These are phyloP conservation scores for Beauveria asiatica DNA, from an alignment of 2,329 filamentous ascomycete species.

Conservation along the genomic window DNA sequence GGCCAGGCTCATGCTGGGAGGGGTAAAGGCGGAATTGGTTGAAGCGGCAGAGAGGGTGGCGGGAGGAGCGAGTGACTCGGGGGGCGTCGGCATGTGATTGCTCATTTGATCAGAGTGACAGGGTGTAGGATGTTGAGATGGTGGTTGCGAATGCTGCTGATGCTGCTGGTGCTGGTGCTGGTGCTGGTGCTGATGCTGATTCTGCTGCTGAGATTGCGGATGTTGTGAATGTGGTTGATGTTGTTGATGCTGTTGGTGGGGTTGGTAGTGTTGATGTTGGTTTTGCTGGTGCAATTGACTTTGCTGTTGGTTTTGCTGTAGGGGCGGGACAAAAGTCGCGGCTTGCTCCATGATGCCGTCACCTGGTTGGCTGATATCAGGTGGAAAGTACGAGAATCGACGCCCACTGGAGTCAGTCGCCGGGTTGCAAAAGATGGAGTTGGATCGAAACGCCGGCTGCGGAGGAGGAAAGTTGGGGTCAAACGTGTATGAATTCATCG, in stretches of 20 bases:
- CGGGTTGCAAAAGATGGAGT: constrained; percentile 57
- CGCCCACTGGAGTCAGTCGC: constrained; percentile 45
- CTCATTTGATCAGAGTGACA: constrained; percentile 20
- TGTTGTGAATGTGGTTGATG: constrained; percentile 15
- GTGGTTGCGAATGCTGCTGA: constrained; percentile 10
- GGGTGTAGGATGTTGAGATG: constrained; percentile 19
- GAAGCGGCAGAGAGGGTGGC: constrained; percentile 22
- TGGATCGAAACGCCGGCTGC: constrained; percentile 53
- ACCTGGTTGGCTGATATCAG: constrained; percentile 35
- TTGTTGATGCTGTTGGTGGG: constrained; percentile 11
- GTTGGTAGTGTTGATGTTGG: constrained; percentile 1
- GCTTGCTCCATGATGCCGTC: constrained; percentile 16
- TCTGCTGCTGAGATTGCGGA: constrained; percentile 7
- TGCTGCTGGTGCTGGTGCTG: constrained; percentile 12
- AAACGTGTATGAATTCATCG: constrained; percentile 38
- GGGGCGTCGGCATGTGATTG: constrained; percentile 34
- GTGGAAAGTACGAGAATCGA: constrained; percentile 56
- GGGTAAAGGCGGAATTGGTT: constrained; percentile 24
- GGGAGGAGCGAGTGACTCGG: constrained; percentile 30
- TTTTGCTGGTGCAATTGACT: background rate
- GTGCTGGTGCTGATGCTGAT: constrained; percentile 3
- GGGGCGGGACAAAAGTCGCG: constrained; percentile 4
- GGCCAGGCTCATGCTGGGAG: constrained; percentile 27
- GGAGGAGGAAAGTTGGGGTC: constrained; percentile 33
- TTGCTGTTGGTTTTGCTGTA: background rate